phyloP scores from a whole-genome alignment of 805 yeast species.

The Suhomyces faveliae region DNA sequence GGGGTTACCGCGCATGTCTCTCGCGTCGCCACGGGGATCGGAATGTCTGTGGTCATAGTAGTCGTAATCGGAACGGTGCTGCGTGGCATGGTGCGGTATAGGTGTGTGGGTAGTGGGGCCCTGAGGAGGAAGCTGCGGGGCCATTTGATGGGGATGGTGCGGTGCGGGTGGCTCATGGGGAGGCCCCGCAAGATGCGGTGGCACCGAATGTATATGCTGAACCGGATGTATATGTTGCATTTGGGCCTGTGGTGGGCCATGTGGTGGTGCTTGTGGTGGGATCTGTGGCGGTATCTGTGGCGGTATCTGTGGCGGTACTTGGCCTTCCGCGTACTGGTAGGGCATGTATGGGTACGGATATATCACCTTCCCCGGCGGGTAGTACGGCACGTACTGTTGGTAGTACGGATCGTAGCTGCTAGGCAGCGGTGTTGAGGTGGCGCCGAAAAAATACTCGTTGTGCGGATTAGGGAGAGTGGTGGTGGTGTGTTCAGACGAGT shows the following conservation, averaged over 20 bases:
- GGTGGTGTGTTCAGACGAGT: conserved; percentile 6
- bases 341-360: background rate
- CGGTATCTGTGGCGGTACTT: background rate
- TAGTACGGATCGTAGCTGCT: conserved; percentile 8
- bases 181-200: background rate
- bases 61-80: conserved; percentile 1
- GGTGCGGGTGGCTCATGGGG: conserved; percentile 3
- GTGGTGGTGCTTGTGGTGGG: background rate
- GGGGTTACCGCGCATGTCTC: too few relatives aligned
- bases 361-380: background rate
- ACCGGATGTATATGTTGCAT: background rate
- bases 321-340: background rate
- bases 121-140: conserved; percentile 5
- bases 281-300: background rate
- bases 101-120: background rate
- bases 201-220: background rate
- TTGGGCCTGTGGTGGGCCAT: background rate
- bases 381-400: conserved; percentile 1
- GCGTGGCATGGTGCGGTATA: background rate
- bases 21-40: too few relatives aligned
- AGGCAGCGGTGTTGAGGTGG: conserved; percentile 8
- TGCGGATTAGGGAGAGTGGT: conserved; percentile 10
- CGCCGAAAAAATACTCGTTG: conserved; percentile 9
- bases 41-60: conserved; percentile 3
- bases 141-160: background rate